Evolutionary conservation across 768 basidiomycete genomes (phyloP).

Genomic region (Hygrophoropsis aurantiaca): DNA sequence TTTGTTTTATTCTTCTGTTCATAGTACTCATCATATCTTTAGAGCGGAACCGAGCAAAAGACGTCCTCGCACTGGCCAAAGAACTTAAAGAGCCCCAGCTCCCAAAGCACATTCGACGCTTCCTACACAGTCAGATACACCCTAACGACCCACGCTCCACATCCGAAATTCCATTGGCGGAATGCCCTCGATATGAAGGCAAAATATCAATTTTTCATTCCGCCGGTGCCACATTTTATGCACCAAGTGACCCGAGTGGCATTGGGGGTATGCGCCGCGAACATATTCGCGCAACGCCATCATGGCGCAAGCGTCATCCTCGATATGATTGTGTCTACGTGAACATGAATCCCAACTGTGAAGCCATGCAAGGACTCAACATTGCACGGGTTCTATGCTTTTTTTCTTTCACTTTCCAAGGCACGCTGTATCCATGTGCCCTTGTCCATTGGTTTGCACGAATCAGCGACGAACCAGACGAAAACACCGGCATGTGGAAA

Average conservation of each 20-base stretch:
- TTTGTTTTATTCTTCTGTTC: background rate
- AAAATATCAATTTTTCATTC: conserved; percentile 13
- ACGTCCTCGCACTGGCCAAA: background rate
- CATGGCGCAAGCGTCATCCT: background rate
- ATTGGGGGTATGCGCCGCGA: background rate
- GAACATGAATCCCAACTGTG: background rate
- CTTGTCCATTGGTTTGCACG: conserved; percentile 22
- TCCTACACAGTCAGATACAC: conserved; percentile 10
- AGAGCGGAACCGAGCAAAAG: background rate
- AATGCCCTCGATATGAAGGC: background rate
- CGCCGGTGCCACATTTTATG: conserved; percentile 11
- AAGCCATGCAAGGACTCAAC: conserved; percentile 16
- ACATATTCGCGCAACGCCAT: background rate
- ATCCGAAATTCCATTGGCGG: background rate
- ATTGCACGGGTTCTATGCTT: conserved; percentile 19
- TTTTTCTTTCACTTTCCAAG: conserved; percentile 16
- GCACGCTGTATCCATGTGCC: conserved; percentile 18
- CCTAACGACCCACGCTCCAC: background rate
- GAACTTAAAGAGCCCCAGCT: background rate
- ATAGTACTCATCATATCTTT: no score
- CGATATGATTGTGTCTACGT: background rate
- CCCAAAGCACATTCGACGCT: background rate
- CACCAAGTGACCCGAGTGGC: background rate
- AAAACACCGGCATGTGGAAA: conserved; percentile 25
- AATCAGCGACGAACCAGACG: conserved; percentile 12